phyloP scores from a whole-genome alignment of 371 early-diverging fungal species.

The Phascolomyces articulosus region DNA sequence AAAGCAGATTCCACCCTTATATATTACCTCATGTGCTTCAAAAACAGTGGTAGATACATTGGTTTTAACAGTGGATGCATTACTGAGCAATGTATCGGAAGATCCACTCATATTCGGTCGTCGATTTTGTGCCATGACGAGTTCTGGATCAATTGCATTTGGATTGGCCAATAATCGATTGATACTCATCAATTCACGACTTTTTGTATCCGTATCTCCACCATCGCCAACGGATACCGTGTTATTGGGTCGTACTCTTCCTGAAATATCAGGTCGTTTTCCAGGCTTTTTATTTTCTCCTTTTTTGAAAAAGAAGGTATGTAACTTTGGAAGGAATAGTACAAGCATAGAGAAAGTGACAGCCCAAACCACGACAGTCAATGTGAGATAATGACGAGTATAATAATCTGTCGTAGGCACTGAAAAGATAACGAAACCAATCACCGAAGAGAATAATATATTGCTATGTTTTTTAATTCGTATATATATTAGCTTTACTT shows the following conservation, averaged over 20 bases:
- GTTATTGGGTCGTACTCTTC: conserved; percentile 8
- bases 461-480: conserved; percentile 32
- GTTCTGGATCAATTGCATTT: conserved; percentile 12
- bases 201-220: conserved; percentile 6
- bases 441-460: conserved; percentile 56
- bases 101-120: background rate
- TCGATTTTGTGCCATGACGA: background rate
- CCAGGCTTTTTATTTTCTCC: conserved; percentile 12
- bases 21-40: conserved; percentile 59
- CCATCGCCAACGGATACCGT: background rate
- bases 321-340: conserved; percentile 58
- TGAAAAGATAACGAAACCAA: conserved; percentile 55
- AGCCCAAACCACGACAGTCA: conserved; percentile 57
- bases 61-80: background rate
- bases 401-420: conserved; percentile 53
- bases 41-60: conserved; percentile 17
- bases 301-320: conserved; percentile 28
- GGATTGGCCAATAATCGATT: conserved; percentile 30
- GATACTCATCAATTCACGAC: conserved; percentile 29
- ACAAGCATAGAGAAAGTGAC: conserved; percentile 57
- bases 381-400: conserved; percentile 55
- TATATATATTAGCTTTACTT: too few species aligned
- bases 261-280: conserved; percentile 31
- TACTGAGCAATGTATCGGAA: conserved; percentile 1
- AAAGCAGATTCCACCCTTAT: too few species aligned